Base-by-base conservation (phyloP, 2,329 filamentous ascomycete genomes). In the Nemania diffusa region DNA sequence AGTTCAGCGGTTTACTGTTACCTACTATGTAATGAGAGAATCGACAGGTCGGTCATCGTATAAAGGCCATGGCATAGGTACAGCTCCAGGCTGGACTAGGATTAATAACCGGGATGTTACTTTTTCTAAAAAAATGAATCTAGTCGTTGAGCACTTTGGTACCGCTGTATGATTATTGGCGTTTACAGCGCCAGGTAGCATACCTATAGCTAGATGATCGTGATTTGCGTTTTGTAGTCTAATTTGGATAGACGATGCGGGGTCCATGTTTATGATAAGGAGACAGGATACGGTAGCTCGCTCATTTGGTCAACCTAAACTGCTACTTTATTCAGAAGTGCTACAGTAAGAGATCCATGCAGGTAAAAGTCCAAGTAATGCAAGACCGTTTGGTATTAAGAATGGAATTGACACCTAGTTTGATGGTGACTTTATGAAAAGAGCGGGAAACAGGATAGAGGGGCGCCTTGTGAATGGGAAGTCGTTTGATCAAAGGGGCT, bases 1-100 rank as follows among this genome's bases (percentile, higher is more conserved):
- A 20, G 20, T 8, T 24, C 58, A 17, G 34, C 24, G 9, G 22
- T 60, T 52, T 53, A 60, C 40, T 37, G n/a, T 34, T 29, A 44
- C 26, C 55, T 29, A 32, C n/a, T 34, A 32, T 57, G 42, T 5
- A 24, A 56, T 51, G 42, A 67, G n/a, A n/a, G n/a, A n/a, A n/a
- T n/a, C n/a, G 56, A 67, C 42, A 40, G 1, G 27, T 46, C 20
- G 48, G 29, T 27, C 26, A 50, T 29, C 46, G n/a, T n/a, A n/a
- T n/a, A 37, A 13, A 32, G 13, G n/a, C 46, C 34, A 55, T 51
- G 32, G 32, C 11, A 46, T 46, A 27, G n/a, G 48, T 44, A 52
- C 34, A 48, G 50, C 42, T 32, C 24, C 34, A 27, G 20, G 27
- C 51, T 27, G 34, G 22, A 55, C 29, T 34, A 20, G 34, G 13